Base-by-base conservation (phyloP, 345 rosid species). In the Aurinia saxatilis region DNA sequence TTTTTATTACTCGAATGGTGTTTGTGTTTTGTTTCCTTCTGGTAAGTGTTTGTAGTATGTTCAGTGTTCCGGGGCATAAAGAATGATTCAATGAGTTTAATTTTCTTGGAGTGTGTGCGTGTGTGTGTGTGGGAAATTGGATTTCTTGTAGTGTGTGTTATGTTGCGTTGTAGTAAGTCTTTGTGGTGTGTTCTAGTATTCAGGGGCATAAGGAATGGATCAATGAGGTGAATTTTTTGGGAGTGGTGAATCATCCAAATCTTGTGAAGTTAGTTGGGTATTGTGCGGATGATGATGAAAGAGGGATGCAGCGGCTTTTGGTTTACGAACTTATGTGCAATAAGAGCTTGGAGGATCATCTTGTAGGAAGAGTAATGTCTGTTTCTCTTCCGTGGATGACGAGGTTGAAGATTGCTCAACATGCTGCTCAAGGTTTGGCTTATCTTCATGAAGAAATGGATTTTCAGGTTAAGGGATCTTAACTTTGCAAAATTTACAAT, bases 181-280 rank as follows among this genome's bases (percentile, higher is more conserved):
- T 9, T 70, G 42, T 72, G 57, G 69, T 31, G 52, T 66, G 66
- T 80, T 78, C 84, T 84, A 84, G 84, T 45, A 63, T 75, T 81
- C 93, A 92, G 99, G 99, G 99, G 84, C 96, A 90, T 63, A 93
- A 85, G 77, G 96, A 93, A 76, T 90, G 99, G 99, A 82, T 93
- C 68, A 87, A 90, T 72, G 99, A 93, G 51, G 97, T 93, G 73
- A 87, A 79, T 71, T 90, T 87, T 50, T 70, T 93, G 63, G 99
- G 97, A 13, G 91, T 93, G 17, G 87, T 90, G 47, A 82, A 90
- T 53, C 99, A 93, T 75, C 96, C 92, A 5, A 93, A 93, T 79
- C 91, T 93, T 36, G 99, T 93, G 9, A 85, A 83, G 68, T 75
- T 93, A 48, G 84, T 90, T 17, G 96, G 98, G 2, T 92, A 92